Evolutionary conservation across 768 basidiomycete genomes (phyloP).

Genomic region (Vararia minispora): DNA sequence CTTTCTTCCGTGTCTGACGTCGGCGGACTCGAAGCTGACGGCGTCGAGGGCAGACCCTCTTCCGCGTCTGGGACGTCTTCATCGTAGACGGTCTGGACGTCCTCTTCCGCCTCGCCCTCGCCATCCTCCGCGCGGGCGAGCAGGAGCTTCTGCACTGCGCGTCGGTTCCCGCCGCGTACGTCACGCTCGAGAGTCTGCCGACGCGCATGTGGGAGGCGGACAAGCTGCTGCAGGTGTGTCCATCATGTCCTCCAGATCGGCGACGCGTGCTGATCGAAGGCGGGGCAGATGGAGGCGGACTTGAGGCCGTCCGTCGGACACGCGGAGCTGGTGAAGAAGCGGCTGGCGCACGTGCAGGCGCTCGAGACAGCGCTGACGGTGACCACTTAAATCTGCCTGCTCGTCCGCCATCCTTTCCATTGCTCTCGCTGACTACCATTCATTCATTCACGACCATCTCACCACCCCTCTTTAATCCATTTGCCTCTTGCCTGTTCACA

Average conservation of each 20-base stretch:
- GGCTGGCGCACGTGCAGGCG: conserved; percentile 36
- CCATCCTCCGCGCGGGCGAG: conserved; percentile 77
- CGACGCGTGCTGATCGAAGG: not conserved
- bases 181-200: conserved; percentile 80
- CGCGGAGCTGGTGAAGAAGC: conserved; percentile 40
- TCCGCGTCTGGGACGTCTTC: conserved; percentile 94
- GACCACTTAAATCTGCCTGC: not conserved
- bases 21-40: too few relatives aligned
- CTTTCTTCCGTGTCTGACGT: conserved; percentile 1
- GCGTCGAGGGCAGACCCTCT: conserved; percentile 54
- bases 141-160: conserved; percentile 74
- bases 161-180: conserved; percentile 82
- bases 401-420: too few relatives aligned
- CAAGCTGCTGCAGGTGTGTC: conserved; percentile 72
- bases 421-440: too few relatives aligned
- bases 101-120: conserved; percentile 82
- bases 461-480: too few relatives aligned
- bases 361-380: conserved; percentile 23
- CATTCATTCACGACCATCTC: too few relatives aligned
- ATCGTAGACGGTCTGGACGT: conserved; percentile 89
- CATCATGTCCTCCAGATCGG: not conserved
- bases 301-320: conserved; percentile 38
- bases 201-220: conserved; percentile 92
- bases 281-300: conserved; percentile 41
- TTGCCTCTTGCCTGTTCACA: too few relatives aligned